Base-by-base conservation (phyloP, 345 rosid genomes). In the Cardamine occulta region DNA sequence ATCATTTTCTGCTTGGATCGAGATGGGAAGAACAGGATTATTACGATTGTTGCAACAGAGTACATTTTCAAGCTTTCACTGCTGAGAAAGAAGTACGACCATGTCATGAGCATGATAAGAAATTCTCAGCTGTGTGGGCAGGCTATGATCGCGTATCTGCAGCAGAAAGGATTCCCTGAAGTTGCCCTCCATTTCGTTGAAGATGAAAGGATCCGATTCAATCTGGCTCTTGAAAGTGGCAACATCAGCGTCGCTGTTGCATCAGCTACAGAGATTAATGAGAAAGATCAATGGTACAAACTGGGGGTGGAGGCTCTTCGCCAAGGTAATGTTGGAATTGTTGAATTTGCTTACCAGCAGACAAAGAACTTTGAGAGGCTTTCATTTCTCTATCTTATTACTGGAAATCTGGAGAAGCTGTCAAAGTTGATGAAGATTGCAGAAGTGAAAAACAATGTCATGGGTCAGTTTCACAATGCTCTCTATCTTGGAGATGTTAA, bases 291-390 rank as follows among this genome's bases (percentile, higher is more conserved):
- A 75, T 91, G 97, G 98, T 90, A 91, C 48, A 86, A 85, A 65
- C 74, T 94, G 57, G 98, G 98, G 37, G 98, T 94, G 76, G 97
- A 94, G 84, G 98, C 98, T 61, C 98, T 94, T 82, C 95, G 97
- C 70, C 98, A 94, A 78, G 98, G 98, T 58, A 91, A 94, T 81
- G 80, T 93, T 3, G 91, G 91, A 53, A 89, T 93, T 70, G 97
- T 89, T 72, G 98, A 93, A 66, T 91, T 91, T 81, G 96, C 98
- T 15, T 94, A 94, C 76, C 97, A 94, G 88, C 84, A 88, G 88
- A 91, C 98, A 31, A 94, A 94, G 82, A 94, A 94, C 74, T 88
- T 94, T 76, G 98, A 94, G 88, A 94, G 97, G 82, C 62, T 94
- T 13, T 94, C 98, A 23, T 94, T 94, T 68, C 91, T 94, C 2